Evolutionary conservation across 176 grass and related monocot genomes (phyloP).

Genomic region (Triticum dicoccoides): DNA sequence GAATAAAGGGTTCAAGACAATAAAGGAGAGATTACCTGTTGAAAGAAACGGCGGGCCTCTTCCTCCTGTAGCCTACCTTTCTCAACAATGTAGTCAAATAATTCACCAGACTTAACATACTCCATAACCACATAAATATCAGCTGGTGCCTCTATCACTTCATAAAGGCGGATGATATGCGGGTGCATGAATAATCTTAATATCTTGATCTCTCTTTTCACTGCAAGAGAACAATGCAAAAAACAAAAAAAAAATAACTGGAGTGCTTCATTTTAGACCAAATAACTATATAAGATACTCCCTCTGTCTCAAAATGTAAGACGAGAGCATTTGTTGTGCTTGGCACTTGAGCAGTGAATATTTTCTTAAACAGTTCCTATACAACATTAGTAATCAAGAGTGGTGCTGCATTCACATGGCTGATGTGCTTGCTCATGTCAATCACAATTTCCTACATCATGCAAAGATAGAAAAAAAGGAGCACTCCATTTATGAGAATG

Average conservation of each 20-base stretch:
- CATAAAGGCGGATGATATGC: conserved; percentile 79
- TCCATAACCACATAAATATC: conserved; percentile 73
- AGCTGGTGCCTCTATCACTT: conserved; percentile 61
- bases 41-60: conserved; percentile 66
- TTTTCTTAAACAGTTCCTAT: neutral
- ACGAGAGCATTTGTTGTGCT: neutral
- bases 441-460: neutral
- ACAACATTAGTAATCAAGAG: neutral
- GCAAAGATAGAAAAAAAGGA: neutral
- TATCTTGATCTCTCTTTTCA: conserved; percentile 78
- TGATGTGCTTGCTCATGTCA: neutral
- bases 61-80: conserved; percentile 67
- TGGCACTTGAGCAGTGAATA: neutral
- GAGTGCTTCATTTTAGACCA: conserved; percentile 12
- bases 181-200: conserved; percentile 72
- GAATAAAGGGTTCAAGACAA: neutral
- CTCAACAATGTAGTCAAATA: conserved; percentile 82
- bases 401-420: neutral
- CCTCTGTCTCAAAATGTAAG: no score
- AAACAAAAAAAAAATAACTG: neutral
- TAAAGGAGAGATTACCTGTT: conserved; percentile 37
- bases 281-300: neutral
- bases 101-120: conserved; percentile 68
- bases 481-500: neutral
- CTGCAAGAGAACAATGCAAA: conserved; percentile 32